These are phyloP conservation scores for Oropetium thomaeum DNA, from an alignment of 176 grass and related monocot genomes.

Conservation along the genomic window DNA sequence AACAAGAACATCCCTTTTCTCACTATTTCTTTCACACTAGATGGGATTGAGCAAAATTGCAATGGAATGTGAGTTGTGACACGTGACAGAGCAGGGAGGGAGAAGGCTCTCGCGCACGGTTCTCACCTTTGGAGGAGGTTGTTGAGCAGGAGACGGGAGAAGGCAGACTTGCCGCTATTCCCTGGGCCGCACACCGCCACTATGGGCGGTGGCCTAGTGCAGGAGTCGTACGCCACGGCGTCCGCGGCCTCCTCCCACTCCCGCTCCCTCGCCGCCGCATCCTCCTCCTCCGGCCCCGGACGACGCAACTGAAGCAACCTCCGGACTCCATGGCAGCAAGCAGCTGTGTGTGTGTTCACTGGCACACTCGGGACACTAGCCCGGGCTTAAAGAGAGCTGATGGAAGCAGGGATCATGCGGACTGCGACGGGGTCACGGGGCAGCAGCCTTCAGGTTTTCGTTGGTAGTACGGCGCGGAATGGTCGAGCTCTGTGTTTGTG, in stretches of 20 bases:
- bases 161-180: conserved; percentile 72
- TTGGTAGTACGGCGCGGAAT: background rate
- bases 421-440: background rate
- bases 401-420: background rate
- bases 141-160: conserved; percentile 69
- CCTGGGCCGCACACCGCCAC: conserved; percentile 59
- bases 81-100: too few species aligned
- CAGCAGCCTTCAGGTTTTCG: background rate
- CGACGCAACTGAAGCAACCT: background rate
- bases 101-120: too few species aligned
- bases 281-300: background rate
- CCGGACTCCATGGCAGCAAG: background rate
- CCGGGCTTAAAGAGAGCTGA: background rate
- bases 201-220: conserved; percentile 60
- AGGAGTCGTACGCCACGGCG: conserved; percentile 64
- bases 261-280: background rate
- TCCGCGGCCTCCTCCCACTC: conserved; percentile 56
- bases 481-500: background rate
- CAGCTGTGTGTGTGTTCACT: too few species aligned
- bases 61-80: too few species aligned
- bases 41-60: too few species aligned
- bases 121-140: conserved; percentile 56
- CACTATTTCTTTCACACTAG: background rate
- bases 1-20: background rate
- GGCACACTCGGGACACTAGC: background rate